These are phyloP conservation scores for Colletotrichum tamarilloi DNA, from an alignment of 2,329 filamentous ascomycete genomes.

Conservation along the genomic window DNA sequence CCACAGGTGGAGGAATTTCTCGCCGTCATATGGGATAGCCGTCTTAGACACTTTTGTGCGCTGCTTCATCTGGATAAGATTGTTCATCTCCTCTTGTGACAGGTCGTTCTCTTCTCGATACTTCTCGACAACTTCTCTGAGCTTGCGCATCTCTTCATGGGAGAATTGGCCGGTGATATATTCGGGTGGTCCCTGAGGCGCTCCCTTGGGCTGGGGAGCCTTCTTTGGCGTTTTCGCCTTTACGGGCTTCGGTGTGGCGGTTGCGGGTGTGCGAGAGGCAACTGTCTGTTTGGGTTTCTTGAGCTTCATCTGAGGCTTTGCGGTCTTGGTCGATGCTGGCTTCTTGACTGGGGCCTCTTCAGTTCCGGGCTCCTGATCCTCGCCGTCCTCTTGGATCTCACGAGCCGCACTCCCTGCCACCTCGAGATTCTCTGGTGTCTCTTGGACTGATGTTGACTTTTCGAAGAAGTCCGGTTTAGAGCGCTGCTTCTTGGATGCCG, in stretches of 20 bases:
- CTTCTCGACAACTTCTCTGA: conserved; percentile 54
- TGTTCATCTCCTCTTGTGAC: conserved; percentile 59
- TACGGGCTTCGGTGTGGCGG: not conserved
- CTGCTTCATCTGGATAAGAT: conserved; percentile 48
- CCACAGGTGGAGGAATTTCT: conserved; percentile 60
- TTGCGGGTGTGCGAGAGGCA: not conserved
- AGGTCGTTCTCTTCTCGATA: conserved; percentile 57
- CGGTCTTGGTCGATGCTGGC: not conserved
- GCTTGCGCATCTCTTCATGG: conserved; percentile 53
- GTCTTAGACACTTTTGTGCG: conserved; percentile 40
- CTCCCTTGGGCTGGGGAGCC: not conserved
- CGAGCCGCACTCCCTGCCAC: conserved; percentile 12
- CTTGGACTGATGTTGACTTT: conserved; percentile 38
- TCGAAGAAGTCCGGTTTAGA: conserved; percentile 59
- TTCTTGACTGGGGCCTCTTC: not conserved
- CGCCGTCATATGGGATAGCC: conserved; percentile 43
- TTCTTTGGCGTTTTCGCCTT: conserved; percentile 4
- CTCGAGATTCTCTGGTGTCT: conserved; percentile 32
- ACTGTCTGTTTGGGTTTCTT: not conserved
- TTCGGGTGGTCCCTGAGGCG: not conserved
- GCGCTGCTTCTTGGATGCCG: conserved; percentile 48
- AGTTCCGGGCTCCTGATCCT: conserved; percentile 29
- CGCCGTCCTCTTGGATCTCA: conserved; percentile 12
- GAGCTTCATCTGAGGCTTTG: not conserved
- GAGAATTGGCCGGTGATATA: conserved; percentile 52